These are phyloP conservation scores for Morella rubra DNA, from an alignment of 306 rosid genomes.

Conservation along the genomic window DNA sequence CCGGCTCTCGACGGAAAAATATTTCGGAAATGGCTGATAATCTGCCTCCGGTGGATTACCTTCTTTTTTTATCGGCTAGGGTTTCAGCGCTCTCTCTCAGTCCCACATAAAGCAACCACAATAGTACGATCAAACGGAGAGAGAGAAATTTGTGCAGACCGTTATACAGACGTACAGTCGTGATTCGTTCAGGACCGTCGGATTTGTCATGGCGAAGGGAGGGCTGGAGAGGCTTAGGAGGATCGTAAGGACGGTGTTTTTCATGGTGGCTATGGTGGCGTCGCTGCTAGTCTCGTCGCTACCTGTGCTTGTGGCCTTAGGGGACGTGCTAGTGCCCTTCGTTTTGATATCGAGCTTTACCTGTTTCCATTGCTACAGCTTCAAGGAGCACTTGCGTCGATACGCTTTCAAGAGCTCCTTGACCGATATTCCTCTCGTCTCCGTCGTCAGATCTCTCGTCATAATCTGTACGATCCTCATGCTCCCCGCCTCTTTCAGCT, in stretches of 20 bases:
- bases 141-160: neutral
- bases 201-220: conserved; percentile 68
- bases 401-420: conserved; percentile 91
- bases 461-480: conserved; percentile 59
- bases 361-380: conserved; percentile 67
- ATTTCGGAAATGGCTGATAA: conserved; percentile 38
- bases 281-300: conserved; percentile 81
- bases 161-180: neutral
- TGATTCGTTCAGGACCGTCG: conserved; percentile 17
- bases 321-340: conserved; percentile 68
- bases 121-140: conserved; percentile 34
- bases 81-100: conserved; percentile 42
- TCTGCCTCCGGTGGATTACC: conserved; percentile 31
- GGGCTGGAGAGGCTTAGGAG: conserved; percentile 70
- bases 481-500: neutral
- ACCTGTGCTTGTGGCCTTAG: conserved; percentile 77
- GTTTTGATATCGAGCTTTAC: conserved; percentile 78
- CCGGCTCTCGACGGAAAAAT: conserved; percentile 23
- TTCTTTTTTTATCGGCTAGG: conserved; percentile 33
- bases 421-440: conserved; percentile 86
- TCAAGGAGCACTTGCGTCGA: conserved; percentile 66
- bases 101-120: conserved; percentile 24
- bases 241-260: conserved; percentile 72
- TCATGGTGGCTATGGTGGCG: conserved; percentile 78
- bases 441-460: conserved; percentile 75